Evolutionary conservation across 1,284 basidiomycete genomes (phyloP).

Genomic region (Boletus sp.): DNA sequence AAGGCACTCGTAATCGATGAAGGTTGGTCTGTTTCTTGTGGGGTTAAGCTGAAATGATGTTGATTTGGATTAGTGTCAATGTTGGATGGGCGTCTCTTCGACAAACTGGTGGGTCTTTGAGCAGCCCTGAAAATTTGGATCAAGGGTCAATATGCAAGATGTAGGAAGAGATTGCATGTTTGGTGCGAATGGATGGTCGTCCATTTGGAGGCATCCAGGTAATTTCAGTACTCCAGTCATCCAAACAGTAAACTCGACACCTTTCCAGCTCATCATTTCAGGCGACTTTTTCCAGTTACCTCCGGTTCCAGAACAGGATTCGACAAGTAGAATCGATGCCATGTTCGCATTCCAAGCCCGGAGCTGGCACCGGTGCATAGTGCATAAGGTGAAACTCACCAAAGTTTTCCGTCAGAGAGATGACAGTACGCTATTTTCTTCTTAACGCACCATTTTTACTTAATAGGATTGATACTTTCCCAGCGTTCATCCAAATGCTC

Average conservation of each 20-base stretch:
- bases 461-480: not conserved
- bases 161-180: constrained; percentile 45
- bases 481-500: constrained; percentile 69
- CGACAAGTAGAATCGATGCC: constrained; percentile 32
- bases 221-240: not conserved
- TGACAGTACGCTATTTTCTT: constrained; percentile 32
- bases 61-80: constrained; percentile 47
- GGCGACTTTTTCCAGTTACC: constrained; percentile 83
- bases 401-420: constrained; percentile 49
- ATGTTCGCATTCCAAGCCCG: constrained; percentile 68
- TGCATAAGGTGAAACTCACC: constrained; percentile 37
- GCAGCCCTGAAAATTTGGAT: not conserved
- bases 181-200: constrained; percentile 43
- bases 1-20: constrained; percentile 71
- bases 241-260: not conserved
- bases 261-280: constrained; percentile 63
- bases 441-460: not conserved
- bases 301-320: constrained; percentile 56
- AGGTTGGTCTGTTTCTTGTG: constrained; percentile 39
- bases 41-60: not conserved
- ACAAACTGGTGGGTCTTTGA: constrained; percentile 54
- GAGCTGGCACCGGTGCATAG: constrained; percentile 54
- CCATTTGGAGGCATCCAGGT: constrained; percentile 80
- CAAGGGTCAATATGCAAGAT: not conserved
- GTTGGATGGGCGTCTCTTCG: constrained; percentile 59